These are phyloP conservation scores for Nemania sp. DNA, from an alignment of 2,329 filamentous ascomycete species.

Conservation along the genomic window DNA sequence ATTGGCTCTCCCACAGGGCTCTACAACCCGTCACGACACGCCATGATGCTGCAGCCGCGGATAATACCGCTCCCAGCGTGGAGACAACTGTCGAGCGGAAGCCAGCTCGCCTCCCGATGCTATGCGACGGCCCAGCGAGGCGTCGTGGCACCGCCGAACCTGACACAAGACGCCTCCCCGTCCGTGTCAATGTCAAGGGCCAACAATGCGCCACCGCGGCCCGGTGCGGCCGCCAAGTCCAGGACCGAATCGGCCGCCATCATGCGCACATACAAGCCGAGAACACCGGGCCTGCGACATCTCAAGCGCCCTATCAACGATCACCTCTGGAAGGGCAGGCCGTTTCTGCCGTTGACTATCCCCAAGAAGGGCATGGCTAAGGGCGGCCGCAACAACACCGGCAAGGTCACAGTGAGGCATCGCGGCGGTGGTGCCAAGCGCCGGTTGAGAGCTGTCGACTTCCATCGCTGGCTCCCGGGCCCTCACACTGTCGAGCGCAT, in stretches of 20 bases:
- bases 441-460: conserved; percentile 90
- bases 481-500: conserved; percentile 90
- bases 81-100: conserved; percentile 32
- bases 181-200: conserved; percentile 20
- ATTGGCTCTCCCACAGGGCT: conserved; percentile 11
- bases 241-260: conserved; percentile 45
- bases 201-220: conserved; percentile 23
- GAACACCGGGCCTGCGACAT: conserved; percentile 90
- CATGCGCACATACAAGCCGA: conserved; percentile 87
- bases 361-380: conserved; percentile 91
- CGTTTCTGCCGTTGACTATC: conserved; percentile 80
- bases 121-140: conserved; percentile 37
- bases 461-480: conserved; percentile 75
- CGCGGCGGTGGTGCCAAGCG: conserved; percentile 90
- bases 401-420: conserved; percentile 85
- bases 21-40: conserved; percentile 24
- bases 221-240: conserved; percentile 25
- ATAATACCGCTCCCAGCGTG: conserved; percentile 35
- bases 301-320: conserved; percentile 91
- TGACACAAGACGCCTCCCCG: conserved; percentile 18
- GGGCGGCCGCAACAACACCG: conserved; percentile 88
- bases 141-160: conserved; percentile 21
- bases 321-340: conserved; percentile 92
- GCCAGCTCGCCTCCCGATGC: conserved; percentile 32
- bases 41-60: conserved; percentile 40